Evolutionary conservation across 2,329 filamentous ascomycete species (phyloP).

Genomic region (Phyllosticta paracitricarpa): DNA sequence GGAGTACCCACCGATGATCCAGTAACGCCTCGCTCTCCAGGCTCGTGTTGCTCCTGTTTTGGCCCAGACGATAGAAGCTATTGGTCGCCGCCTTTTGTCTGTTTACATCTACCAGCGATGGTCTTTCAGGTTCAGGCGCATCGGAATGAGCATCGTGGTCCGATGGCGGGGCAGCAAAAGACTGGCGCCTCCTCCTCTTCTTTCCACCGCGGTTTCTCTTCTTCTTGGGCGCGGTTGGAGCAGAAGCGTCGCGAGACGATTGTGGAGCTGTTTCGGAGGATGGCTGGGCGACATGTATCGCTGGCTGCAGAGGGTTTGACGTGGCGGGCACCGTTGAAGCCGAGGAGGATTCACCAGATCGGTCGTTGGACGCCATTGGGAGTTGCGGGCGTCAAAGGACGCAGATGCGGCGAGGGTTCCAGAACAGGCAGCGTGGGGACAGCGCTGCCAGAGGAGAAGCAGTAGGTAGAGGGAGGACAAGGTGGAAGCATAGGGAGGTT

Average conservation of each 20-base stretch:
- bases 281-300: conserved; percentile 1
- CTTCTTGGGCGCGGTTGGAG: conserved; percentile 37
- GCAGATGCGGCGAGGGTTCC: background rate
- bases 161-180: conserved; percentile 53
- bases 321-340: background rate
- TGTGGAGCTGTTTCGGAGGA: conserved; percentile 1
- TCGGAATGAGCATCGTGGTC: conserved; percentile 47
- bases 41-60: conserved; percentile 69
- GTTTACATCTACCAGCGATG: conserved; percentile 29
- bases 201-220: conserved; percentile 68
- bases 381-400: background rate
- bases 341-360: conserved; percentile 8
- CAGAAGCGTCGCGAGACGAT: background rate
- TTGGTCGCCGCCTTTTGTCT: conserved; percentile 27
- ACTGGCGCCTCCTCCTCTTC: conserved; percentile 71
- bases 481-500: background rate
- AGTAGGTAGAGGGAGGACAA: background rate
- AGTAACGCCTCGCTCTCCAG: conserved; percentile 80
- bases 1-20: conserved; percentile 63
- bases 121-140: conserved; percentile 35
- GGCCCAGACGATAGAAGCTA: conserved; percentile 45
- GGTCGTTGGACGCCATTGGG: conserved; percentile 7
- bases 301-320: background rate
- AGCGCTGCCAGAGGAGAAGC: background rate
- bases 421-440: background rate